Evolutionary conservation across 331 rosid species (phyloP), one percentile per base, ranked within the genome.

Genomic region (Prunus yedoensis): DNA sequence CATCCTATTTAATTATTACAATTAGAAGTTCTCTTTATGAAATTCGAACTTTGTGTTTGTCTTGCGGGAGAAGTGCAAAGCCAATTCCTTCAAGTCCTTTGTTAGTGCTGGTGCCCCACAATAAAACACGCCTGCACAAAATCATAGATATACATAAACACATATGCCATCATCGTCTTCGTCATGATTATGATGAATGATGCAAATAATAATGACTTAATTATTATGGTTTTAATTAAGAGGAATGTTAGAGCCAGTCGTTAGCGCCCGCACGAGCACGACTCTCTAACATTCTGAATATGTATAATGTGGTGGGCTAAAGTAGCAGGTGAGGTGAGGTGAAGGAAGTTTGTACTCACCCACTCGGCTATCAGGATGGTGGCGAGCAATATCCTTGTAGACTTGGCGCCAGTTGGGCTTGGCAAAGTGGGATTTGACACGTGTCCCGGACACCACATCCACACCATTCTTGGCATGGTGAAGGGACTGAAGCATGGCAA

Each of bases 341-440:
- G 1, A 6, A 18, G 3, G 11, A 18, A 8, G 56, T 10, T 50
- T 7, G 10, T 5, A 62, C 85, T 79, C 5, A 89, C 97, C 98
- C n/a, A 93, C 87, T 21, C 88, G 75, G 4, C 88, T 47, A 18
- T 82, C 73, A 0, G 93, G 96, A 45, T 93, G 96, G 20, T 80
- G 89, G 32, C 91, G 78, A 0, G 98, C 93, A 25, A 93, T 85
- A 67, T 73, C 84, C 80, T 93, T 93, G 75, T 79, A 91, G 4
- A 93, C 98, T 53, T 79, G 86, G 10, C 93, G 89, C 98, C 97
- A 93, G 20, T 85, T 83, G 23, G 98, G 98, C 72, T 93, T 93
- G 16, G 97, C 98, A 46, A 93, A 93, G 74, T 93, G 98, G 8
- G 97, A 93, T 68, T 89, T 93, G 15, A 93, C 95, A 0, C 93